Base-by-base conservation (phyloP, 495 filamentous ascomycete species). In the Aspergillus ellipticus region DNA sequence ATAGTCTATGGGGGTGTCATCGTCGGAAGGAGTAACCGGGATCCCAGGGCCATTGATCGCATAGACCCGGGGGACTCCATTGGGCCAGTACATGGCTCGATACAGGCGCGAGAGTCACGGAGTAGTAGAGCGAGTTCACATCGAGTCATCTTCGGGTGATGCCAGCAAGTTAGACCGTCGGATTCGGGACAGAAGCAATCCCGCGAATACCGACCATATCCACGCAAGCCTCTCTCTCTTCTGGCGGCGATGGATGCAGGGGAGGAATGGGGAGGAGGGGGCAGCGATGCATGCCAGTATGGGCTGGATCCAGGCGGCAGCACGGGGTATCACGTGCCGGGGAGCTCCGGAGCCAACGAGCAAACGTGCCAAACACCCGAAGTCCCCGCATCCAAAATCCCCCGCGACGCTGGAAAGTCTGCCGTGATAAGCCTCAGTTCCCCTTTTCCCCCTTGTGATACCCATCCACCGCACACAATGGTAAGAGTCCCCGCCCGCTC, bases 41-140 rank as follows among this genome's bases (percentile, higher is more conserved):
- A 69, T 72, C 62, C 70, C 64, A 47, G 79, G 78, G 61, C 80
- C 76, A 72, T 81, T 86, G 73, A 87, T 87, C 70, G 89, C 88
- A 81, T 93, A 95, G 66, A 96, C 87, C 72, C 85, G 81, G 56
- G 92, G 92, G 58, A 91, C 89, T 70, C 90, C 91, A 74, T 94
- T 80, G 63, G 93, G 93, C 93, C 93, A 97, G 81, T 97, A 97
- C 92, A 97, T 97, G 80, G 81, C 81, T 83, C 65, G 55, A 56
- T 50, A 59, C 54, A 49, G 55, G 61, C 60, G 59, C 52, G 65
- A 65, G 54, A 58, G 59, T 66, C 53, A 59, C 51, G 57, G 57
- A 59, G 57, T 55, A 59, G 57, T 42, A 56, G 51, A 62, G 59
- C 61, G 51, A 67, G 65, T 66, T 74, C 68, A 73, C 64, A 66